phyloP scores from a whole-genome alignment of 2,329 filamentous ascomycete genomes.

The Alternaria arbusti region DNA sequence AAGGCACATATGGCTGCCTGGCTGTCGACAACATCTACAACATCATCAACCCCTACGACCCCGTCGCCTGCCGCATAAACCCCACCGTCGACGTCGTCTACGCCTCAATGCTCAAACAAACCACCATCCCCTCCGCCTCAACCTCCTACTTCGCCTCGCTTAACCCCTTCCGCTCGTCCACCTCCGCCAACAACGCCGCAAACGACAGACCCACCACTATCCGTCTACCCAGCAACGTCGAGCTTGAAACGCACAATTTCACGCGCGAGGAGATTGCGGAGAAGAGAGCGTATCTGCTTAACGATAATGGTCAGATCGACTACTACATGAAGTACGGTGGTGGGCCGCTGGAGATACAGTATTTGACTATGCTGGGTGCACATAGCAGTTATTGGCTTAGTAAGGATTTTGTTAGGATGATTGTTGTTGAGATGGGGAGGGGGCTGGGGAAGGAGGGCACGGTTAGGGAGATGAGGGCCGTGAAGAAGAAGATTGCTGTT shows the following conservation, averaged over 20 bases:
- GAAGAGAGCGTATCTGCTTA: slow-evolving; percentile 83
- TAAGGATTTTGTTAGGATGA: slow-evolving; percentile 84
- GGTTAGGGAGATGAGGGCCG: slow-evolving; percentile 60
- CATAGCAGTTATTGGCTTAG: slow-evolving; percentile 94
- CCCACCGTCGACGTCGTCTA: slow-evolving; percentile 85
- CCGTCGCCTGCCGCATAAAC: slow-evolving; percentile 92
- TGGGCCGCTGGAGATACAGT: slow-evolving; percentile 91
- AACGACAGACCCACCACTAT: slow-evolving; percentile 34
- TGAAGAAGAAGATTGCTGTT: slow-evolving; percentile 54
- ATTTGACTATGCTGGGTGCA: slow-evolving; percentile 94
- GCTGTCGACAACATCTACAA: slow-evolving; percentile 98
- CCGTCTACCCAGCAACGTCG: slow-evolving; percentile 64
- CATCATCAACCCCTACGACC: slow-evolving; percentile 76
- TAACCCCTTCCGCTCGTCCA: slow-evolving; percentile 49
- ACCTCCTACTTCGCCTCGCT: slow-evolving; percentile 54
- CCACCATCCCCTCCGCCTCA: slow-evolving; percentile 77
- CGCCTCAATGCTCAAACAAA: slow-evolving; percentile 75
- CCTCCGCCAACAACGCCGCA: slow-evolving; percentile 26
- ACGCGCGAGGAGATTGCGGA: slow-evolving; percentile 90
- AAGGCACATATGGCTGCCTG: slow-evolving; percentile 84
- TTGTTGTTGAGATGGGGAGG: slow-evolving; percentile 87
- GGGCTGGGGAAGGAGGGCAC: slow-evolving; percentile 69
- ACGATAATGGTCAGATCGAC: slow-evolving; percentile 96
- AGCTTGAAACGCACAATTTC: slow-evolving; percentile 95
- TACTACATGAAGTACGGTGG: slow-evolving; percentile 84